Conservation (phyloP, 495 filamentous ascomycete species). For the Apiosordaria backusii region DNA sequence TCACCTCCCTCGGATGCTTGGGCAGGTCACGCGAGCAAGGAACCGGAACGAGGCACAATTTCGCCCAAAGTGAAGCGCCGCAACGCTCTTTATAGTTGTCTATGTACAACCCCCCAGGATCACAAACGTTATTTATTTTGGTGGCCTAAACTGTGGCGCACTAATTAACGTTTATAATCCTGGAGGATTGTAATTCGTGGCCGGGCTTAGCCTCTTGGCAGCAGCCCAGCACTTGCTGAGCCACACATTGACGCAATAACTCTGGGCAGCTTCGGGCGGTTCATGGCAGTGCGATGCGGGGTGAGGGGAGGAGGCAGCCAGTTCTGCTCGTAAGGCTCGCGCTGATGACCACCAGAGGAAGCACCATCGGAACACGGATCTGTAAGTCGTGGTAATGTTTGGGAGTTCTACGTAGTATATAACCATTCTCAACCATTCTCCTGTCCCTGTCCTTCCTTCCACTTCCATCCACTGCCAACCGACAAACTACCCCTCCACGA, state of each 20-base stretch:
- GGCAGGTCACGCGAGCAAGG: neutral
- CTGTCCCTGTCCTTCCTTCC: neutral
- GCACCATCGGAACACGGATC: neutral
- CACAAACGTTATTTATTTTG: too few relatives aligned
- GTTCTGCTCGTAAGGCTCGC: neutral
- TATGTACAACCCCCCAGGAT: too few relatives aligned
- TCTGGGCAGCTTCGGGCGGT: neutral
- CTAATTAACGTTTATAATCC: too few relatives aligned
- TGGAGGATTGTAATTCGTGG: slow-evolving; percentile 3
- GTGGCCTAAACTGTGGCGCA: neutral
- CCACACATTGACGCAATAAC: slow-evolving; percentile 17
- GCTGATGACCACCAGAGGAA: neutral
- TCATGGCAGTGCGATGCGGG: neutral
- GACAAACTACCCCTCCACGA: neutral
- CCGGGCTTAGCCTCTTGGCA: slow-evolving; percentile 1
- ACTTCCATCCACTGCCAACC: neutral
- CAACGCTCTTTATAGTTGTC: neutral
- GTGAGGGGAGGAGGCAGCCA: neutral
- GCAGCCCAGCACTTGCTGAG: slow-evolving; percentile 5
- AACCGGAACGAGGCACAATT: neutral
- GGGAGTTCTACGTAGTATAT: neutral
- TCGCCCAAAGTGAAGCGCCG: neutral
- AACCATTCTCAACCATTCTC: neutral
- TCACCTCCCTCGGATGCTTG: neutral
- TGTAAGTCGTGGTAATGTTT: neutral